These are phyloP conservation scores for Leccinum colubrinum DNA, from an alignment of 1,284 basidiomycete species.

Conservation along the genomic window DNA sequence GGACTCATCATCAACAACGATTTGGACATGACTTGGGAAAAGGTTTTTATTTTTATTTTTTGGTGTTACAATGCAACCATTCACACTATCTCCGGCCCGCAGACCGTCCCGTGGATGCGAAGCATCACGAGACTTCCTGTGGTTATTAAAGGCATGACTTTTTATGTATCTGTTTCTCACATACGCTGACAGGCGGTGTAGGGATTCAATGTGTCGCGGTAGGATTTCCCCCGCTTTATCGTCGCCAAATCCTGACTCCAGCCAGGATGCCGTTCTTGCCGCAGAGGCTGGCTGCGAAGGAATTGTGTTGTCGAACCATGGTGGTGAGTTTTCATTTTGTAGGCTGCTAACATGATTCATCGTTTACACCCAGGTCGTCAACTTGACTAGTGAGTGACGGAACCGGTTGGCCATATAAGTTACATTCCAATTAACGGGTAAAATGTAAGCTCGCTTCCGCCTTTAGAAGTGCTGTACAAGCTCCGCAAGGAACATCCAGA, in stretches of 20 bases:
- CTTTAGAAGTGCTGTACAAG: conserved; percentile 74
- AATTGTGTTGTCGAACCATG: conserved; percentile 90
- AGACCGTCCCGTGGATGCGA: conserved; percentile 80
- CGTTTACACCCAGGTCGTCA: conserved; percentile 58
- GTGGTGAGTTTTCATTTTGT: conserved; percentile 52
- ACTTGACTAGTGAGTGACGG: conserved; percentile 64
- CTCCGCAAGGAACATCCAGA: conserved; percentile 73
- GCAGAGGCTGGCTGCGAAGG: conserved; percentile 86
- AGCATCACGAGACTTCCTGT: conserved; percentile 77
- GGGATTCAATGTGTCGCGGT: conserved; percentile 79
- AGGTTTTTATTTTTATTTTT: conserved; percentile 33
- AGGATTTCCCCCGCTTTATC: neutral
- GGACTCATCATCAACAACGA: conserved; percentile 63
- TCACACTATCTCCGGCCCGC: conserved; percentile 7
- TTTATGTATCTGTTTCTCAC: neutral
- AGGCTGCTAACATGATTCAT: conserved; percentile 5
- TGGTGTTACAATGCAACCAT: conserved; percentile 5
- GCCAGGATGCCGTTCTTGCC: conserved; percentile 80
- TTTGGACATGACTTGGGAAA: conserved; percentile 71
- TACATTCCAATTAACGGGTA: neutral
- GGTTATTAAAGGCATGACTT: conserved; percentile 71
- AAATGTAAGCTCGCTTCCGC: conserved; percentile 56
- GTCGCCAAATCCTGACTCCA: conserved; percentile 7
- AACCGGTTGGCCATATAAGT: conserved; percentile 1
- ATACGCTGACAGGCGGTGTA: conserved; percentile 24